Evolutionary conservation across 345 rosid genomes (phyloP), one percentile per base, ranked within the genome.

Genomic region (Bruguiera gymnorhiza): DNA sequence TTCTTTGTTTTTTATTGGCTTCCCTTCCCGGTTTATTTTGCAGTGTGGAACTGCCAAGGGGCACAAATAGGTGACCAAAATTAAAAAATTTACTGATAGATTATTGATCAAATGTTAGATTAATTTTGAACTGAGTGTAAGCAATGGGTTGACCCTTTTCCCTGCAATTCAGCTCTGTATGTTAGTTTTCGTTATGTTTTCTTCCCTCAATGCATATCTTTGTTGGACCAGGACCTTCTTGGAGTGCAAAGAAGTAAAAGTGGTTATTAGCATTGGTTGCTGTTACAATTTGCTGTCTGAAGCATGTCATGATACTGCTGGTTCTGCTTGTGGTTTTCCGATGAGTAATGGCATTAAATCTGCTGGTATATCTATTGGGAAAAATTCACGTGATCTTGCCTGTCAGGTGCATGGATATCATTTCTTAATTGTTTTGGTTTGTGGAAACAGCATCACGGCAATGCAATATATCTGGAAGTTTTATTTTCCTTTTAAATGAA

Each of bases 221-320:
- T 62, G 69, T 55, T 68, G 70, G 59, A 9, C 70, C 83, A 93
- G 96, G 92, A 83, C 89, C 66, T 84, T 94, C 71, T 24, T 79
- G 62, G 96, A 91, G 70, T 84, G 92, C 54, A 72, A 81, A 67
- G 86, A 86, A 66, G 83, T 89, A 43, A 89, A 86, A 82, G 97
- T 96, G 61, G 79, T 91, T 75, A 82, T 94, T 74, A 91, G 98
- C 81, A 83, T 94, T 76, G 98, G 97, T 68, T 94, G 97, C 81
- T 91, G 98, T 84, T 94, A 91, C 85, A 91, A 94, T 83, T 85
- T 94, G 72, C 73, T 94, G 75, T 88, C 98, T 23, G 93, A 89
- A 74, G 89, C 72, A 63, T 77, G 74, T 54, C 68, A 34, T 62
- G 83, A 78, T 63, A 30, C 66, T 65, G 72, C 70, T 61, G 73